A percentile compares a stretch with the other conserved stretches of the same genome.
Conservation (phyloP, 2,329 filamentous ascomycete genomes). For the Xylariaceae sp. region DNA sequence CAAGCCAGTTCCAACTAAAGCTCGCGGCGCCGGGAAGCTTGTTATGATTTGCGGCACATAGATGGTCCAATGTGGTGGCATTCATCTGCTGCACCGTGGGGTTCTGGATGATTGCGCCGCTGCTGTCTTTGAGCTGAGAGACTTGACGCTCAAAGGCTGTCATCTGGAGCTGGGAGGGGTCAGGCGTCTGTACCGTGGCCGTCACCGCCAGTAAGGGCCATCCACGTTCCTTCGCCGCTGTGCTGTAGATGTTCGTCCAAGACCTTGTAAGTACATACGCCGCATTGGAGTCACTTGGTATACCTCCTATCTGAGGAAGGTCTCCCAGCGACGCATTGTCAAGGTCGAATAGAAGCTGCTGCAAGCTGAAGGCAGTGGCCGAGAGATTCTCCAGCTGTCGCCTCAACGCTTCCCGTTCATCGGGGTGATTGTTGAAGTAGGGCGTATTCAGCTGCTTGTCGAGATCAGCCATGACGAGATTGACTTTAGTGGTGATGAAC, state of each 20-base stretch:
- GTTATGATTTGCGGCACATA: neutral
- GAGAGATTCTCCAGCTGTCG: neutral
- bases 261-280: neutral
- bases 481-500: neutral
- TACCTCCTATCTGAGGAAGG: neutral
- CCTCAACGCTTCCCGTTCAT: neutral
- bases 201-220: neutral
- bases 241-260: neutral
- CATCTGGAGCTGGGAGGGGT: neutral
- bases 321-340: neutral
- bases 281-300: neutral
- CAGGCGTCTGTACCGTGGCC: neutral
- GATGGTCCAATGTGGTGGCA: slow-evolving; percentile 1
- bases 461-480: neutral
- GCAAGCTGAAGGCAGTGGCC: neutral
- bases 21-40: neutral
- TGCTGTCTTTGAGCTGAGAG: neutral
- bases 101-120: neutral
- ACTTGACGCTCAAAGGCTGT: slow-evolving; percentile 1
- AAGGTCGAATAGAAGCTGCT: slow-evolving; percentile 2
- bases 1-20: slow-evolving; percentile 8
- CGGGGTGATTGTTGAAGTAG: neutral
- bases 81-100: neutral
- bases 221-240: neutral
- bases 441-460: neutral